Base-by-base conservation (phyloP, 2,329 filamentous ascomycete genomes). In the Dactylellina cionopaga region DNA sequence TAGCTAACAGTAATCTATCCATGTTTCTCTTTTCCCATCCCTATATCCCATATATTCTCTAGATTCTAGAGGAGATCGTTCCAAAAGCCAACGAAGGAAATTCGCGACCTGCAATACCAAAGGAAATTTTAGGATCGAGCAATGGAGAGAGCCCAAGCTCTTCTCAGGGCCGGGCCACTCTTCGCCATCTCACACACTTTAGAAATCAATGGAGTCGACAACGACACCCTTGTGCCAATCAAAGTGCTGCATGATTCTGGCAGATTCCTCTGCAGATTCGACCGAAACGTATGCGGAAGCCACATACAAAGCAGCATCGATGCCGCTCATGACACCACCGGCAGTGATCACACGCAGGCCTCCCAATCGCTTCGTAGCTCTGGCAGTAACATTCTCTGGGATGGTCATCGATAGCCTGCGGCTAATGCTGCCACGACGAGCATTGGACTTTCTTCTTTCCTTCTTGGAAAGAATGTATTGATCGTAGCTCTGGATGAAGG, bases 171-270 rank as follows among this genome's bases (percentile, higher is more conserved):
- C 33, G 29, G 51, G 31, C 41, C 33, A 6, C 33, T 39, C 9
- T 24, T 58, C 6, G 31, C 29, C 31, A 44, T 15, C 35, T 54
- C 29, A 31, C 46, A 54, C 10, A 6, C 75, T 76, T 75, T 87
- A 94, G 80, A 95, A 90, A 82, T 95, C 91, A 80, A 93, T 88
- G 75, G 90, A 90, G 80, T 94, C 90, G 77, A 94, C 89, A 76
- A 92, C 91, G 80, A 91, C 84, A 76, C 91, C 91, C 88, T 93
- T 94, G 80, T 87, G 86, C 92, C 92, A 96, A 78, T 85, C 87
- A 51, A 37, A 46, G 84, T 93, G 91, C 83, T 94, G 90, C 84
- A 95, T 88, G 76, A 86, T 77, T 75, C 89, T 86, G 78, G 90
- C 89, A 75, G 91, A 88, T 82, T 94, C 90, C 68, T 88, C 85